These are phyloP conservation scores for Plantago elongata DNA, from an alignment of 257 asterid genomes.

Conservation along the genomic window DNA sequence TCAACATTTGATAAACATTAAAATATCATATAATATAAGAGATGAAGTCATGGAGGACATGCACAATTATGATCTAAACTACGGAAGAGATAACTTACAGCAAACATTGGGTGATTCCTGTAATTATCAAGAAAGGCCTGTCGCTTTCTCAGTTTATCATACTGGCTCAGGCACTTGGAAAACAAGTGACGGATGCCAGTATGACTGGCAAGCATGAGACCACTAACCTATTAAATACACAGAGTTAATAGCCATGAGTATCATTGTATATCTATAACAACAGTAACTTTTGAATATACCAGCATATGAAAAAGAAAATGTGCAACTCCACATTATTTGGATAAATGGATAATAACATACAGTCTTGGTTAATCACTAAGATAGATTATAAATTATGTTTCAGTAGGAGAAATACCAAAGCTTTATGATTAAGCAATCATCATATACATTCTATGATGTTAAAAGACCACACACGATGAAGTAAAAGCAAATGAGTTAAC, in stretches of 20 bases:
- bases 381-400: too few relatives aligned
- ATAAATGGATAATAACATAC: too few relatives aligned
- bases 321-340: background rate
- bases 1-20: conserved; percentile 5
- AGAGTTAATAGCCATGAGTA: conserved; percentile 11
- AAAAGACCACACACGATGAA: too few relatives aligned
- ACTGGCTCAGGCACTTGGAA: conserved; percentile 93
- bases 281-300: background rate
- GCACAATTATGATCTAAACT: background rate
- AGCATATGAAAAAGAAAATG: conserved; percentile 4
- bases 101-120: conserved; percentile 90
- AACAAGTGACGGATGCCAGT: conserved; percentile 99
- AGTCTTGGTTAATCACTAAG: too few relatives aligned
- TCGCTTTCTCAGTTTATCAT: conserved; percentile 93
- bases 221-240: conserved; percentile 67
- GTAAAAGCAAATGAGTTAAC: too few relatives aligned
- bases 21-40: background rate
- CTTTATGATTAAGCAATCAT: too few relatives aligned
- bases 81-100: conserved; percentile 53
- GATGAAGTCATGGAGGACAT: background rate
- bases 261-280: conserved; percentile 12
- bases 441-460: too few relatives aligned
- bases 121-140: conserved; percentile 99
- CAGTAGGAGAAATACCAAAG: too few relatives aligned
- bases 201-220: conserved; percentile 98